Evolutionary conservation across 83 land plant genomes (phyloP).

Genomic region (Picea mariana): DNA sequence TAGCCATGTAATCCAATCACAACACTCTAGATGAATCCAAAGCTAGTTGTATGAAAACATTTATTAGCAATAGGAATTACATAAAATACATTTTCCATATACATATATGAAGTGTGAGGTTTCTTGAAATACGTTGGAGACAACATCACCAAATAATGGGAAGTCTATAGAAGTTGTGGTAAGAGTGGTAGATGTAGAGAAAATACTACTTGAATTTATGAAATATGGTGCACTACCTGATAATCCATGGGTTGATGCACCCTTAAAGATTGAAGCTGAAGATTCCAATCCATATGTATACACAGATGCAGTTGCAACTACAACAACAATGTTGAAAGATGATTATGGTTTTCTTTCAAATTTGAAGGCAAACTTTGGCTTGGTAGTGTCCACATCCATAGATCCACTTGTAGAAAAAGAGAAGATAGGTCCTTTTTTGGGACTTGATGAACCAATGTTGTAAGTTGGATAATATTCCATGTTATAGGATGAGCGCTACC

Average conservation of each 20-base stretch:
- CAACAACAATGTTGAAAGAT: constrained; percentile 6
- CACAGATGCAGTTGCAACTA: not conserved
- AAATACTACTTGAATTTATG: too few relatives aligned
- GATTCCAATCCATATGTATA: not conserved
- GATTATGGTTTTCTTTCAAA: constrained; percentile 17
- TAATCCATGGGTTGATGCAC: not conserved
- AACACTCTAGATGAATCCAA: too few relatives aligned
- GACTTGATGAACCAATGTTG: constrained; percentile 2
- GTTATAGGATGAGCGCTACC: not conserved
- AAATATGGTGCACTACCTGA: not conserved
- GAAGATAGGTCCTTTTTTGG: not conserved
- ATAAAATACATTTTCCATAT: too few relatives aligned
- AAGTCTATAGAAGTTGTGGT: too few relatives aligned
- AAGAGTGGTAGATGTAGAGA: too few relatives aligned
- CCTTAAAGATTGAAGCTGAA: not conserved
- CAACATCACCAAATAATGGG: too few relatives aligned
- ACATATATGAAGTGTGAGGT: too few relatives aligned
- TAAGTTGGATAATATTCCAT: not conserved
- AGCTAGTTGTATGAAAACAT: too few relatives aligned
- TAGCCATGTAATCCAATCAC: too few relatives aligned
- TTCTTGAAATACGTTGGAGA: too few relatives aligned
- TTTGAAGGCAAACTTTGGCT: constrained; percentile 15
- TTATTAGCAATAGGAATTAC: too few relatives aligned
- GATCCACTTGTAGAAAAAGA: constrained; percentile 1
- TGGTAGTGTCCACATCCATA: not conserved